Percentiles rank a stretch among this genome's conserved stretches.
Conservation (phyloP, 2,329 filamentous ascomycete species). For the Metarhizium rileyi region DNA sequence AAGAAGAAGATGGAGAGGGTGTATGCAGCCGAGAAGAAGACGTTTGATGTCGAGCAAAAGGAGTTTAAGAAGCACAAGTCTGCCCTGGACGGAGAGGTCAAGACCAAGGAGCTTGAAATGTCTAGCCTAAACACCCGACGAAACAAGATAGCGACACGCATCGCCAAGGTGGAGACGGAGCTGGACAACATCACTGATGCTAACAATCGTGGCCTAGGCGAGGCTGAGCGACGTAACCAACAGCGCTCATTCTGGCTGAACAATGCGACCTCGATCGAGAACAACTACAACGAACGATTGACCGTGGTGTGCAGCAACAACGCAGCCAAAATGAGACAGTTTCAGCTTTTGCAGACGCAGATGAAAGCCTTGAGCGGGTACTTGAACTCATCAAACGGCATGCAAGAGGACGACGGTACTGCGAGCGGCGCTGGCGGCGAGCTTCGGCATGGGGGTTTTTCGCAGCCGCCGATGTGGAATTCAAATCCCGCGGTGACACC, state of each 20-base stretch:
- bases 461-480: constrained; percentile 23
- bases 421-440: constrained; percentile 8
- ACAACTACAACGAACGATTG: constrained; percentile 34
- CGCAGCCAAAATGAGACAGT: constrained; percentile 19
- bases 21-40: constrained; percentile 45
- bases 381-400: constrained; percentile 20
- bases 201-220: constrained; percentile 54
- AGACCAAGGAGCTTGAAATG: constrained; percentile 55
- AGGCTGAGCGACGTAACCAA: constrained; percentile 49
- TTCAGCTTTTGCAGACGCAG: constrained; percentile 22
- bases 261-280: constrained; percentile 36
- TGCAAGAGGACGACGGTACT: constrained; percentile 19
- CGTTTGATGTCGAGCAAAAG: constrained; percentile 49
- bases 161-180: constrained; percentile 64
- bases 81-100: constrained; percentile 52
- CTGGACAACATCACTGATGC: constrained; percentile 61
- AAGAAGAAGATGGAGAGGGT: constrained; percentile 45
- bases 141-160: constrained; percentile 62
- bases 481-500: constrained; percentile 23
- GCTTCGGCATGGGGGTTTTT: constrained; percentile 10
- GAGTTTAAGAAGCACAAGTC: constrained; percentile 49
- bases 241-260: constrained; percentile 37
- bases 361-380: constrained; percentile 22
- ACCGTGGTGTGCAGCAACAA: constrained; percentile 27
- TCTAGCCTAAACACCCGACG: constrained; percentile 54